Evolutionary conservation across 2,329 filamentous ascomycete species (phyloP).

Genomic region (Colletotrichum filicis): DNA sequence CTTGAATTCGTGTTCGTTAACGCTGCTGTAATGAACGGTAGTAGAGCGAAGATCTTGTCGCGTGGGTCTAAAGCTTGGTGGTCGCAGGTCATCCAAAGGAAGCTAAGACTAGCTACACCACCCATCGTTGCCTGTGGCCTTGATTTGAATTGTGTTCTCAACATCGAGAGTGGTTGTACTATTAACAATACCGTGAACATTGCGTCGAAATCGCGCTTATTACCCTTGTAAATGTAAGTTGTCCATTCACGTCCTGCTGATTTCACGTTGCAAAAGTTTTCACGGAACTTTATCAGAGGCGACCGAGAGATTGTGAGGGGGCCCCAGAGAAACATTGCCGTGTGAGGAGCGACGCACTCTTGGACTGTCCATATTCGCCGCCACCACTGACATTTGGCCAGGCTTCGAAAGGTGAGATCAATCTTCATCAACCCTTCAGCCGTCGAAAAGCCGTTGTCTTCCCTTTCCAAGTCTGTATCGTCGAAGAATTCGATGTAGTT

Average conservation of each 20-base stretch:
- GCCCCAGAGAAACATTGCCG: not conserved
- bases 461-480: not conserved
- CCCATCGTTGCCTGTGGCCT: rapidly evolving
- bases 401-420: not conserved
- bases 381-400: not conserved
- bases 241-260: not conserved
- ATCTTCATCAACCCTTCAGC: not conserved
- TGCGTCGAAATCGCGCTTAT: not conserved
- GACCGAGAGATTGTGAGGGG: rapidly evolving
- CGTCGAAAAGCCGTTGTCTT: not conserved
- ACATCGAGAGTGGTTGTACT: not conserved
- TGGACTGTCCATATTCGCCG: not conserved
- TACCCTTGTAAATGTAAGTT: not conserved
- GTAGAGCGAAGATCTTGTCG: too few species aligned
- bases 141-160: not conserved
- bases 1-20: rapidly evolving
- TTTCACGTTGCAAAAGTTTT: too few species aligned
- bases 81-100: not conserved
- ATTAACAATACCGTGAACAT: not conserved
- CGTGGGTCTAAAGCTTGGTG: not conserved
- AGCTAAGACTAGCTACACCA: rapidly evolving
- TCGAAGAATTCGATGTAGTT: not conserved
- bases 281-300: not conserved
- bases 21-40: not conserved
- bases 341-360: not conserved